Percentiles rank a stretch among this genome's conserved stretches.
phyloP scores from a whole-genome alignment of 2,329 filamentous ascomycete genomes.

The Colletotrichum sp. region DNA sequence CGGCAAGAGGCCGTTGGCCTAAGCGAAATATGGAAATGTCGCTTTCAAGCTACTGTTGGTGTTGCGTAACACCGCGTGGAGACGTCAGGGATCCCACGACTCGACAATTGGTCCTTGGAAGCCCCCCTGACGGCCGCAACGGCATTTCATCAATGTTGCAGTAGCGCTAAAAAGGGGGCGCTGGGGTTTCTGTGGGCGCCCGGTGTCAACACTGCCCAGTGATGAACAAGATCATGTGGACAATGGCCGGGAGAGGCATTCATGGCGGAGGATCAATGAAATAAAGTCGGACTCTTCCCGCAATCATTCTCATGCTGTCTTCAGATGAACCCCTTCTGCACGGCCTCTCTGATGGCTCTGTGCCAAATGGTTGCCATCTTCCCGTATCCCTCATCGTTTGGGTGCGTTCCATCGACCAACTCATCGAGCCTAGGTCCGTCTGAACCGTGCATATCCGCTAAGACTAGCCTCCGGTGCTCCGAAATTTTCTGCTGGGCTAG shows the following conservation, averaged over 20 bases:
- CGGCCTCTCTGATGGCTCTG: constrained; percentile 32
- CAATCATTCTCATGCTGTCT: neutral
- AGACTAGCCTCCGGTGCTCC: constrained; percentile 29
- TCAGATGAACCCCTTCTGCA: constrained; percentile 24
- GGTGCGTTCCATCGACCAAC: constrained; percentile 36
- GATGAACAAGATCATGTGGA: neutral
- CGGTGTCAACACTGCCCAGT: neutral
- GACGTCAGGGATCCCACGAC: neutral
- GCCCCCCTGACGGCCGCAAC: neutral
- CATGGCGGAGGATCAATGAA: neutral
- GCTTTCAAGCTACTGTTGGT: neutral
- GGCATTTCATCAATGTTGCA: neutral
- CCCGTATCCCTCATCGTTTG: constrained; percentile 35
- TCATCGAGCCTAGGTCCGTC: constrained; percentile 31
- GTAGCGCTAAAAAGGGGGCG: neutral
- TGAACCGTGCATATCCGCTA: constrained; percentile 37
- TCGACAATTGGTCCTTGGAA: neutral
- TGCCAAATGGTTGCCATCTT: constrained; percentile 40
- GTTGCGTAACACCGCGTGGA: neutral
- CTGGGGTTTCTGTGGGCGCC: neutral
- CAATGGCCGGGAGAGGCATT: neutral
- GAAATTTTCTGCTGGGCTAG: constrained; percentile 26
- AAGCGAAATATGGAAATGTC: neutral
- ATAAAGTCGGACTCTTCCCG: neutral
- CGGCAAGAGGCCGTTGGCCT: neutral